Evolutionary conservation across 352 stramenopile species (phyloP).

Genomic region (Phytophthora gonapodyides): DNA sequence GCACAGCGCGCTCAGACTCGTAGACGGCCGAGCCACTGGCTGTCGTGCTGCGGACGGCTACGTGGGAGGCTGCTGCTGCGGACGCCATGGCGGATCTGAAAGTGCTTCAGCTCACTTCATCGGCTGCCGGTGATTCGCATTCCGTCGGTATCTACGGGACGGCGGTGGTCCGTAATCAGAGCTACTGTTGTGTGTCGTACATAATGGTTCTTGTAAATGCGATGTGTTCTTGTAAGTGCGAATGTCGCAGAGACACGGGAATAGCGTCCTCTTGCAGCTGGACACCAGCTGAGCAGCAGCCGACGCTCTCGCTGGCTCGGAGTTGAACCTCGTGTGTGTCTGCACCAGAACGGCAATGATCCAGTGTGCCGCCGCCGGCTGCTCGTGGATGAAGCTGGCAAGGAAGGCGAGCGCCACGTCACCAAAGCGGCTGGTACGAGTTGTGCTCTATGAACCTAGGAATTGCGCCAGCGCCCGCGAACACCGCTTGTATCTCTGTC

Average conservation of each 20-base stretch:
- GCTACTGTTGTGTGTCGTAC: neutral
- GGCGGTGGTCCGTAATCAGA: neutral
- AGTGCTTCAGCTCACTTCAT: neutral
- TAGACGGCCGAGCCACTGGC: constrained; percentile 89
- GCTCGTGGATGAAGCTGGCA: neutral
- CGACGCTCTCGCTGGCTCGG: no score
- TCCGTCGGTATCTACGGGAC: constrained; percentile 11
- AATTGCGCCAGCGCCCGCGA: constrained; percentile 7
- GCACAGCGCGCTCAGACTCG: constrained; percentile 84
- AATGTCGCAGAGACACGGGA: neutral
- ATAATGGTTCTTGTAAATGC: constrained; percentile 4
- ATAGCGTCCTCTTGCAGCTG: no score
- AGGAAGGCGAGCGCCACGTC: constrained; percentile 12
- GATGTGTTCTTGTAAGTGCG: constrained; percentile 22
- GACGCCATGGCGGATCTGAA: constrained; percentile 22
- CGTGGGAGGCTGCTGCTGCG: neutral
- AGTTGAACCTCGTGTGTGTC: no score
- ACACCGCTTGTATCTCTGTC: constrained; percentile 21
- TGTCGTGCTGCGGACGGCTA: constrained; percentile 75
- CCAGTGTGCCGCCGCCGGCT: no score
- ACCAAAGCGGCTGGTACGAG: neutral
- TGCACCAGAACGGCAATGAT: no score
- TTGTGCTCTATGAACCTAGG: neutral
- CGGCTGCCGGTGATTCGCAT: neutral
- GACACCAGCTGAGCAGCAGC: no score